Evolutionary conservation across 208 protist genomes (phyloP).

Genomic region (Trypanosomatidae sp.): DNA sequence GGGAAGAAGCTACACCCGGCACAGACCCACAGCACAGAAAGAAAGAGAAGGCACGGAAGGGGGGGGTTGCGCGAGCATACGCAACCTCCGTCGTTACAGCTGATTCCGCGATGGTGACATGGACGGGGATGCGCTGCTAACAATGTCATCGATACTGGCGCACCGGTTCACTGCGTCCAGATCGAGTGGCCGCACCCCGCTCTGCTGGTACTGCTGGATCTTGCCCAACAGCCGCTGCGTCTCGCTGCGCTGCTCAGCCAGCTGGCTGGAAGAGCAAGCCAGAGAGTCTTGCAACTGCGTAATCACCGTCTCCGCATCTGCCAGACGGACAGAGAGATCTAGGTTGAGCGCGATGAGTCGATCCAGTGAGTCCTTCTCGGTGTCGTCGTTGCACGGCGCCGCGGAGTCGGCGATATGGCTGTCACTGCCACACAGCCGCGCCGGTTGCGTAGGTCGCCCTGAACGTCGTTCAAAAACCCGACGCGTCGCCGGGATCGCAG

Average conservation of each 20-base stretch:
- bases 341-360: constrained; percentile 31
- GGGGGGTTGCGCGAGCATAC: neutral
- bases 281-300: constrained; percentile 29
- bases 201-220: constrained; percentile 28
- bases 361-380: constrained; percentile 9
- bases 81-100: neutral
- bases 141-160: neutral
- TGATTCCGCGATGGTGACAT: neutral
- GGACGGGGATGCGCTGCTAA: constrained; percentile 9
- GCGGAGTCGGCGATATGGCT: neutral
- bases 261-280: constrained; percentile 20
- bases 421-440: constrained; percentile 1
- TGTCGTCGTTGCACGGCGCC: neutral
- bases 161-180: neutral
- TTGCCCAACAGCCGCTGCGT: constrained; percentile 25
- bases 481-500: neutral
- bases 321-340: constrained; percentile 35
- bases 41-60: neutral
- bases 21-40: neutral
- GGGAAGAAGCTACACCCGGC: neutral
- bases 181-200: neutral
- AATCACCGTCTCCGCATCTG: constrained; percentile 36
- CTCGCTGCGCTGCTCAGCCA: constrained; percentile 27
- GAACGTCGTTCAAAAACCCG: neutral
- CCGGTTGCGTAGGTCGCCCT: constrained; percentile 9